phyloP scores from a whole-genome alignment of 176 grass and related monocot genomes.

The Zea luxurians region DNA sequence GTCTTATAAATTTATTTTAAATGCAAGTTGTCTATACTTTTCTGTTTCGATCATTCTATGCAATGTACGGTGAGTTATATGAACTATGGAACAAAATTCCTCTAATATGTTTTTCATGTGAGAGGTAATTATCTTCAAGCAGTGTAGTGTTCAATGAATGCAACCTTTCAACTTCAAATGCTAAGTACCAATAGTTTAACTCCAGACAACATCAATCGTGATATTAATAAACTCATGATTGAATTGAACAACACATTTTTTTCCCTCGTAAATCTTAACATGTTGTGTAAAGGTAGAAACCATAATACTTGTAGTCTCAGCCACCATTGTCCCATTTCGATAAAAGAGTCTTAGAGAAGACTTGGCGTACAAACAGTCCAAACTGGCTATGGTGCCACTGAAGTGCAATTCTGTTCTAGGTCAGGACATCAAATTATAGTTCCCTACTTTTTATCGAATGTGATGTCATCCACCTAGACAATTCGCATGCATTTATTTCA shows the following conservation, averaged over 20 bases:
- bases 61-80: too few relatives aligned
- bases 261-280: background rate
- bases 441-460: too few relatives aligned
- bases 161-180: background rate
- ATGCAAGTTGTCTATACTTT: too few relatives aligned
- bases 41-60: too few relatives aligned
- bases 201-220: background rate
- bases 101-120: too few relatives aligned
- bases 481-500: too few relatives aligned
- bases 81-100: too few relatives aligned
- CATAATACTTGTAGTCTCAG: conserved; percentile 11
- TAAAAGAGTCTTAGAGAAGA: conserved; percentile 4
- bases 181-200: background rate
- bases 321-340: too few relatives aligned
- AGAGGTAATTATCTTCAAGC: too few relatives aligned
- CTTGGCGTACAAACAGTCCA: conserved; percentile 5
- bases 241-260: background rate
- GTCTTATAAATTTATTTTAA: too few relatives aligned
- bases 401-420: background rate
- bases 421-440: background rate
- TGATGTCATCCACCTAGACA: too few relatives aligned
- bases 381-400: background rate
- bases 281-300: background rate
- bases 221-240: background rate
- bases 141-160: background rate